Conservation (phyloP, 1,139 yeast species). For the Geotrichum carabidarum region DNA sequence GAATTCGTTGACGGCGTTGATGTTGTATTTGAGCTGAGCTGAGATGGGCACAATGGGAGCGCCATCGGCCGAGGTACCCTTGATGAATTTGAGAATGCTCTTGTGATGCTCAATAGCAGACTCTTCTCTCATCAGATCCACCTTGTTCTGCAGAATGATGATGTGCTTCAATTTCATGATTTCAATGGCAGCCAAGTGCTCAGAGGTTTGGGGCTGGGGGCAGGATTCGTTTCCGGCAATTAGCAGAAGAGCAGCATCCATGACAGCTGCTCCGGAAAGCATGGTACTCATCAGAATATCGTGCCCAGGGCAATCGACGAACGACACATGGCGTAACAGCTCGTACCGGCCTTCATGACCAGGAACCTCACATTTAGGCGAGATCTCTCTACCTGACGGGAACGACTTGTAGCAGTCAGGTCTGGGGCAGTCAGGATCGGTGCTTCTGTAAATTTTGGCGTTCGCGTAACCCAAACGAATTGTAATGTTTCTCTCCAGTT, state of each 20-base stretch:
- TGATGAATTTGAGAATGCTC: constrained; percentile 83
- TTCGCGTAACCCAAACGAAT: constrained; percentile 98
- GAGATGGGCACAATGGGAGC: constrained; percentile 99
- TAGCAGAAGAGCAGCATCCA: constrained; percentile 96
- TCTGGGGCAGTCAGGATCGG: constrained; percentile 79
- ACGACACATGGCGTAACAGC: constrained; percentile 92
- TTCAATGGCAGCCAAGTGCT: constrained; percentile 98
- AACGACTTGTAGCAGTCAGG: constrained; percentile 94
- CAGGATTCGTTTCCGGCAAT: constrained; percentile 98
- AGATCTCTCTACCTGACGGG: constrained; percentile 89
- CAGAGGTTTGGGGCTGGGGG: constrained; percentile 99
- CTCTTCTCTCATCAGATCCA: constrained; percentile 97
- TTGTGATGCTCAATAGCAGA: constrained; percentile 93
- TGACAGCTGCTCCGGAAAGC: constrained; percentile 99
- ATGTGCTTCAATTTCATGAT: constrained; percentile 98
- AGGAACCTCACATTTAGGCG: constrained; percentile 82
- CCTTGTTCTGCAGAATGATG: constrained; percentile 94
- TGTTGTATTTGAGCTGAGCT: constrained; percentile 96
- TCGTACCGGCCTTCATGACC: constrained; percentile 77
- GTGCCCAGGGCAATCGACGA: constrained; percentile 97
- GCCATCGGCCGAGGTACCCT: constrained; percentile 98
- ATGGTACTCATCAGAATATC: constrained; percentile 99
- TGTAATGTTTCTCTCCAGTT: constrained; percentile 96
- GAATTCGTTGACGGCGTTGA: constrained; percentile 96
- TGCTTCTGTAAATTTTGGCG: constrained; percentile 94